Percentiles rank a stretch among this genome's conserved stretches.
These are phyloP conservation scores for Nicotiana attenuata DNA, from an alignment of 257 asterid genomes.

Conservation along the genomic window DNA sequence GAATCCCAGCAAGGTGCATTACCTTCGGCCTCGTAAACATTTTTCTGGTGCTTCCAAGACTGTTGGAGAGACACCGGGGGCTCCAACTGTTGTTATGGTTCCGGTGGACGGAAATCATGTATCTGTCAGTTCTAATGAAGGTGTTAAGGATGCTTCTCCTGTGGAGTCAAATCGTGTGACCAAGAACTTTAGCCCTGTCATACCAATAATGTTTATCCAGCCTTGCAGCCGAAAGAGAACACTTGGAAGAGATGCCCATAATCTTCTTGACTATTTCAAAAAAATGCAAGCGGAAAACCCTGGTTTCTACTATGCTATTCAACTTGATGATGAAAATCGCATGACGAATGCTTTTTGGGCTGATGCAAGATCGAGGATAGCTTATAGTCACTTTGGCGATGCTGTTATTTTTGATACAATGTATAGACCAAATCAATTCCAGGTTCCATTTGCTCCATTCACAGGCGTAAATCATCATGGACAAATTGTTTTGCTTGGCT, in stretches of 20 bases:
- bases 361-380: slow-evolving; percentile 71
- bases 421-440: slow-evolving; percentile 77
- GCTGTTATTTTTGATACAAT: slow-evolving; percentile 66
- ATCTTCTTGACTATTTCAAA: slow-evolving; percentile 64
- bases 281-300: slow-evolving; percentile 80
- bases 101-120: slow-evolving; percentile 45
- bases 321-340: slow-evolving; percentile 68
- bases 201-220: slow-evolving; percentile 44
- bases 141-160: slow-evolving; percentile 29
- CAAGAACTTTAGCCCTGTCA: slow-evolving; percentile 34
- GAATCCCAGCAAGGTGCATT: slow-evolving; percentile 56
- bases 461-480: slow-evolving; percentile 83
- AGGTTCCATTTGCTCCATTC: slow-evolving; percentile 81
- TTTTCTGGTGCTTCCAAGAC: slow-evolving; percentile 55
- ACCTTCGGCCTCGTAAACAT: slow-evolving; percentile 57
- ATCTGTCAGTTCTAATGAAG: slow-evolving; percentile 35
- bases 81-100: slow-evolving; percentile 39
- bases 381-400: slow-evolving; percentile 71
- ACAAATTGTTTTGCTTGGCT: slow-evolving; percentile 66
- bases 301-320: slow-evolving; percentile 73
- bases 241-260: slow-evolving; percentile 71
- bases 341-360: slow-evolving; percentile 81
- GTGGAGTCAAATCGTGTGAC: slow-evolving; percentile 36
- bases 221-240: slow-evolving; percentile 54
- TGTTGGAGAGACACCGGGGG: slow-evolving; percentile 32